These are phyloP conservation scores for Iberis pinnata DNA, from an alignment of 345 rosid species.

Conservation along the genomic window DNA sequence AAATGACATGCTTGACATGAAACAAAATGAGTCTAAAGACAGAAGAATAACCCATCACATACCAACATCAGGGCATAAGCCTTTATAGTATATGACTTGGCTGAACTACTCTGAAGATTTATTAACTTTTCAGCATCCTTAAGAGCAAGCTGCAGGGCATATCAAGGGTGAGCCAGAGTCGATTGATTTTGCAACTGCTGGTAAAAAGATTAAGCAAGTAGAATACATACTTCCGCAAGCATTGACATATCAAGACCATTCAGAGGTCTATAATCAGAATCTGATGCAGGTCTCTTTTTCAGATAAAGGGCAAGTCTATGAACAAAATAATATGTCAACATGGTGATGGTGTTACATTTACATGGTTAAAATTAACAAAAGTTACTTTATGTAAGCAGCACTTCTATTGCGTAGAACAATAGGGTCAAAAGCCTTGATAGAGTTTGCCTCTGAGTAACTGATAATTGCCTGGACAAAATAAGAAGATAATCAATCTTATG, in stretches of 20 bases:
- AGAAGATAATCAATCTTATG: conserved; percentile 2
- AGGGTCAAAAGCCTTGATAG: conserved; percentile 62
- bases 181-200: neutral
- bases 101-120: conserved; percentile 43
- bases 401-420: conserved; percentile 74
- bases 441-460: conserved; percentile 68
- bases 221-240: conserved; percentile 76
- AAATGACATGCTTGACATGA: neutral
- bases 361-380: neutral
- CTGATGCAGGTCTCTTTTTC: conserved; percentile 59
- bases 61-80: conserved; percentile 77
- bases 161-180: conserved; percentile 7
- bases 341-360: conserved; percentile 3
- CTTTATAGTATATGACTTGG: conserved; percentile 51
- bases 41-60: conserved; percentile 19
- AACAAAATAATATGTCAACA: conserved; percentile 15
- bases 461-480: conserved; percentile 52
- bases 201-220: conserved; percentile 15
- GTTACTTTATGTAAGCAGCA: conserved; percentile 77
- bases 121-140: conserved; percentile 89
- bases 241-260: conserved; percentile 87
- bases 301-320: conserved; percentile 73
- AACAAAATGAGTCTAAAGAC: neutral
- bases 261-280: conserved; percentile 65
- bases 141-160: conserved; percentile 63